phyloP scores from a whole-genome alignment of 148 eudicot genomes.

The Chenopodium album region DNA sequence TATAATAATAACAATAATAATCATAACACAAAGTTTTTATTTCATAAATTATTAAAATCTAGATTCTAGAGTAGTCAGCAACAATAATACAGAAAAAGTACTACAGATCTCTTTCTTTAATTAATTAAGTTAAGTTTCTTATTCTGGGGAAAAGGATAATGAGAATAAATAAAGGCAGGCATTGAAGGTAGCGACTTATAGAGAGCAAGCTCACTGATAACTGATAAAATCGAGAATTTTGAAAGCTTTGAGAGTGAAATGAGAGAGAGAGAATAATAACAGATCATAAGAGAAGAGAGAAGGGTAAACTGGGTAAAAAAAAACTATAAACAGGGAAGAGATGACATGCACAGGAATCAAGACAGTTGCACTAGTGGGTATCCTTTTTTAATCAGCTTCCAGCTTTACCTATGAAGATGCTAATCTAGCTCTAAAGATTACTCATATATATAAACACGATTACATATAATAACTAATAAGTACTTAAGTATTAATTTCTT shows the following conservation, averaged over 20 bases:
- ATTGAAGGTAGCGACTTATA: constrained; percentile 21
- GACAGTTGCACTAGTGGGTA: constrained; percentile 13
- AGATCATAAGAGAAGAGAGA: constrained; percentile 1
- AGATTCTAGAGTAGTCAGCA: not conserved
- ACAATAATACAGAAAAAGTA: constrained; percentile 7
- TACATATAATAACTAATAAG: not conserved
- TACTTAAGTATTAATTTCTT: too few relatives aligned
- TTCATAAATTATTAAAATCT: constrained; percentile 17
- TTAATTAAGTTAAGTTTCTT: not conserved
- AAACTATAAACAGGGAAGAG: not conserved
- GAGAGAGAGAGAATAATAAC: constrained; percentile 1
- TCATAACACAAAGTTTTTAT: constrained; percentile 8
- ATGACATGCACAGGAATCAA: constrained; percentile 26
- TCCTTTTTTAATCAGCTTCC: constrained; percentile 12
- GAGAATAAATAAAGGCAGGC: constrained; percentile 24
- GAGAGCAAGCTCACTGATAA: constrained; percentile 20
- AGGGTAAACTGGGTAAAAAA: not conserved
- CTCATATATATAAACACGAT: too few relatives aligned
- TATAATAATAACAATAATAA: constrained; percentile 4
- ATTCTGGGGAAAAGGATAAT: constrained; percentile 11
- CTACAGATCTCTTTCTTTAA: constrained; percentile 2
- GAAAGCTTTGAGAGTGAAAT: constrained; percentile 21
- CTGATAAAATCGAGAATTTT: constrained; percentile 27
- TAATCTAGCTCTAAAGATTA: too few relatives aligned
- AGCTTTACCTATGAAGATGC: constrained; percentile 4